These are phyloP conservation scores for Exophiala sideris DNA, from an alignment of 2,329 filamentous ascomycete genomes.

Conservation along the genomic window DNA sequence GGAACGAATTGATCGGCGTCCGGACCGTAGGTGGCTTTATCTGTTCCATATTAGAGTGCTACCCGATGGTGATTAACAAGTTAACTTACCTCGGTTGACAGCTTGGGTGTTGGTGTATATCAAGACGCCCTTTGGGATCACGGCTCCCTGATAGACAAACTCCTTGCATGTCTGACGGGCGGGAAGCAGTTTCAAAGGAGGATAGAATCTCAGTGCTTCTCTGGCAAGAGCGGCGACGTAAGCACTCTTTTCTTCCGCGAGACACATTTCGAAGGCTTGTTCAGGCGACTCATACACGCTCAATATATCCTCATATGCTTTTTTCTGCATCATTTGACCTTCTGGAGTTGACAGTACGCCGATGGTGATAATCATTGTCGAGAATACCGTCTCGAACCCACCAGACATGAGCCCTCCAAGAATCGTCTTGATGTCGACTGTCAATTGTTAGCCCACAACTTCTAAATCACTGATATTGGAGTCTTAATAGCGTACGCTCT, in stretches of 20 bases:
- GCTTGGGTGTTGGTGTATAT: not conserved
- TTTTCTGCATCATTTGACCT: not conserved
- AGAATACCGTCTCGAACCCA: not conserved
- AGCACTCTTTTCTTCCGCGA: not conserved
- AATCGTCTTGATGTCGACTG: not conserved
- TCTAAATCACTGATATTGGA: not conserved
- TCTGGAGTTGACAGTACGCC: not conserved
- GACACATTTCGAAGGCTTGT: not conserved
- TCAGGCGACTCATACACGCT: not conserved
- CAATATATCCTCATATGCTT: not conserved
- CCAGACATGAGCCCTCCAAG: not conserved
- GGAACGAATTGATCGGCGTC: constrained; percentile 74
- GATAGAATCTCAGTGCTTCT: not conserved
- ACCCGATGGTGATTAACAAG: no score
- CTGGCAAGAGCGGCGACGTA: not conserved
- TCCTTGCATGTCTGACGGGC: not conserved
- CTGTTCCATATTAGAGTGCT: no score
- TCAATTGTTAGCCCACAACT: not conserved
- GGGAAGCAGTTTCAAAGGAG: not conserved
- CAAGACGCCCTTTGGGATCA: not conserved
- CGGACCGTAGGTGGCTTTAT: constrained; percentile 44
- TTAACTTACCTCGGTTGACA: not conserved
- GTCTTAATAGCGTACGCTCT: not conserved
- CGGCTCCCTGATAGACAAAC: not conserved
- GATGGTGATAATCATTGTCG: not conserved